These are phyloP conservation scores for Ophiostoma australiae DNA, from an alignment of 2,329 filamentous ascomycete species.

Conservation along the genomic window DNA sequence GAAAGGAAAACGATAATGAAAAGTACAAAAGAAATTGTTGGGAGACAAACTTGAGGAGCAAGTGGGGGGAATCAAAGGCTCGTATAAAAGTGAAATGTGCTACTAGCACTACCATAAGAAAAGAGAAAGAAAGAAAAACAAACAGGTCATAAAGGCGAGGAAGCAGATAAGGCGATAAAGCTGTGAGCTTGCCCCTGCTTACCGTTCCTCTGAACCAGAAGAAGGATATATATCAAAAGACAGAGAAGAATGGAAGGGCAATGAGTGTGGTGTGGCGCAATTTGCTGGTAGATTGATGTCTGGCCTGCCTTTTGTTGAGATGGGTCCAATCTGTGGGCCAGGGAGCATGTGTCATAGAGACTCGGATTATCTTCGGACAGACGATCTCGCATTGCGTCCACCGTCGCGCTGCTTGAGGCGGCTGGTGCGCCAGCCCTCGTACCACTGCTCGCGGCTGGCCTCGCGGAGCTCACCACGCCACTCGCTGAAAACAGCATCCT, in stretches of 20 bases:
- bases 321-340: not conserved
- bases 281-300: not conserved
- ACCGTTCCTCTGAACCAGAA: not conserved
- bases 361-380: slow-evolving; percentile 34
- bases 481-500: slow-evolving; percentile 86
- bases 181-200: not conserved
- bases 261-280: not conserved
- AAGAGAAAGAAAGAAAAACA: not conserved
- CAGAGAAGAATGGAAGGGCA: slow-evolving; percentile 14
- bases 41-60: slow-evolving; percentile 18
- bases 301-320: not conserved
- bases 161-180: not conserved
- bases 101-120: slow-evolving; percentile 20
- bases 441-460: slow-evolving; percentile 87
- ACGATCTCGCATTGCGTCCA: slow-evolving; percentile 30
- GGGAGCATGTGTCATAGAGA: not conserved
- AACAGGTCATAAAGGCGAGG: slow-evolving; percentile 6
- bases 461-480: slow-evolving; percentile 90
- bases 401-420: slow-evolving; percentile 54
- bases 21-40: slow-evolving; percentile 2
- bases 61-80: slow-evolving; percentile 27
- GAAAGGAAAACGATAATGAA: not conserved
- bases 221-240: slow-evolving; percentile 12
- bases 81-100: slow-evolving; percentile 22
- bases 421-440: slow-evolving; percentile 86